A percentile compares a stretch with the other conserved stretches of the same genome.
These are phyloP conservation scores for Phytophthora syringae DNA, from an alignment of 352 stramenopile species.

Conservation along the genomic window DNA sequence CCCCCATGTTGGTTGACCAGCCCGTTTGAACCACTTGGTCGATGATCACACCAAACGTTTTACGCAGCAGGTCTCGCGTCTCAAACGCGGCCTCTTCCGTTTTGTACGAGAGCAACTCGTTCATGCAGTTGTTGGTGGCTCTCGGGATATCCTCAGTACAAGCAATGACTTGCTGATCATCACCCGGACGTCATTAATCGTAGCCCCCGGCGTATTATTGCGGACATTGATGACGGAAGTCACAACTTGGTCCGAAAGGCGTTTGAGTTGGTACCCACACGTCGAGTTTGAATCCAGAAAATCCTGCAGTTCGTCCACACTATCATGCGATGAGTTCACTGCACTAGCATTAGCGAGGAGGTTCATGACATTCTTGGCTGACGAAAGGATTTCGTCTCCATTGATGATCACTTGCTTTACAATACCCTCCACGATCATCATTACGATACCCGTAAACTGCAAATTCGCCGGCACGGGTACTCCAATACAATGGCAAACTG, in stretches of 20 bases:
- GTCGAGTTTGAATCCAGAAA: slow-evolving; percentile 31
- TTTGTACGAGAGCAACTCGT: slow-evolving; percentile 20
- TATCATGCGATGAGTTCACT: slow-evolving; percentile 13
- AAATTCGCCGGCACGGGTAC: slow-evolving; percentile 31
- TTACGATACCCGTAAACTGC: slow-evolving; percentile 9
- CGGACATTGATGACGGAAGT: slow-evolving; percentile 22
- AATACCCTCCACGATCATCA: slow-evolving; percentile 28
- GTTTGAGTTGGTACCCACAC: slow-evolving; percentile 34
- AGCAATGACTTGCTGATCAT: slow-evolving; percentile 22
- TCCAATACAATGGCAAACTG: slow-evolving; percentile 53
- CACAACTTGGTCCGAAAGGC: slow-evolving; percentile 27
- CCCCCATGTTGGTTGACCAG: slow-evolving; percentile 16
- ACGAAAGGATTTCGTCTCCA: slow-evolving; percentile 28
- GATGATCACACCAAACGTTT: slow-evolving; percentile 30
- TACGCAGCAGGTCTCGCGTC: slow-evolving; percentile 24
- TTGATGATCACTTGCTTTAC: slow-evolving; percentile 28
- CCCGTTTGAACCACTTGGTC: slow-evolving; percentile 24
- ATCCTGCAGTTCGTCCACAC: slow-evolving; percentile 27
- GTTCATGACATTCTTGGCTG: slow-evolving; percentile 22
- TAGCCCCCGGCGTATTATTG: slow-evolving; percentile 8
- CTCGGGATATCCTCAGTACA: slow-evolving; percentile 20
- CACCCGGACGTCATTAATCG: slow-evolving; percentile 25
- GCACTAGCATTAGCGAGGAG: slow-evolving; percentile 18
- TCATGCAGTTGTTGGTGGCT: slow-evolving; percentile 29
- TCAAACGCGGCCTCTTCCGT: slow-evolving; percentile 20